A percentile compares a stretch with the other conserved stretches of the same genome.
Conservation (phyloP, 1,139 yeast genomes). For the Hemisphaericaspora xylofermentans region DNA sequence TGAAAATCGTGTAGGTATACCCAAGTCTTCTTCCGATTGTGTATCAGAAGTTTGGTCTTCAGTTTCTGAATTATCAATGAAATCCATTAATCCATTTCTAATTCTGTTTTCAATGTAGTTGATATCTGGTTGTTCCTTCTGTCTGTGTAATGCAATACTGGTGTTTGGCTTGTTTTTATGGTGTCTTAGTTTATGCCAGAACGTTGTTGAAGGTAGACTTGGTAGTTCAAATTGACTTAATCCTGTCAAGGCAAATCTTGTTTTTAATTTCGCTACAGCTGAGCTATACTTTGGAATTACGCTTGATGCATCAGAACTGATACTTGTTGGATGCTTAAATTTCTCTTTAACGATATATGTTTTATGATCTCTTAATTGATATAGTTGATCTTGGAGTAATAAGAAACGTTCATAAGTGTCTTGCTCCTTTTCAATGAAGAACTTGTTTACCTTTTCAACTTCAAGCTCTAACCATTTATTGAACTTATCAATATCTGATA, state of each 20-base stretch:
- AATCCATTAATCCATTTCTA: conserved; percentile 33
- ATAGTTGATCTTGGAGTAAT: conserved; percentile 66
- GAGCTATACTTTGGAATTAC: neutral
- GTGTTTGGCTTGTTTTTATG: conserved; percentile 6
- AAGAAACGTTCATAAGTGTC: conserved; percentile 61
- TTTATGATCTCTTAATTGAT: conserved; percentile 59
- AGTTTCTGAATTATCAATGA: conserved; percentile 12
- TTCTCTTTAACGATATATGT: conserved; percentile 16
- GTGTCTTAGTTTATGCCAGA: conserved; percentile 30
- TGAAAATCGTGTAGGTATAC: neutral
- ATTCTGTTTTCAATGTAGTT: conserved; percentile 42
- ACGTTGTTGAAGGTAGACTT: conserved; percentile 52
- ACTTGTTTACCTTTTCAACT: conserved; percentile 56
- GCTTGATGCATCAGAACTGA: neutral
- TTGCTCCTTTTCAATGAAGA: conserved; percentile 59
- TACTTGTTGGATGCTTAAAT: conserved; percentile 11
- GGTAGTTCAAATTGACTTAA: conserved; percentile 54
- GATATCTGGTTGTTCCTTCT: conserved; percentile 20
- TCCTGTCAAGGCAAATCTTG: conserved; percentile 31
- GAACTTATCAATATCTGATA: conserved; percentile 44
- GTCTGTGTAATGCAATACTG: conserved; percentile 16
- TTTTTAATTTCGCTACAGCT: conserved; percentile 27
- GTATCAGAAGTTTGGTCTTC: conserved; percentile 18
- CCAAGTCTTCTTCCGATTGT: conserved; percentile 10
- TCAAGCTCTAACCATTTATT: conserved; percentile 61